A percentile compares a stretch with the other conserved stretches of the same genome.
Evolutionary conservation across 1,284 basidiomycete species (phyloP).

Genomic region (Puccinia hordei): DNA sequence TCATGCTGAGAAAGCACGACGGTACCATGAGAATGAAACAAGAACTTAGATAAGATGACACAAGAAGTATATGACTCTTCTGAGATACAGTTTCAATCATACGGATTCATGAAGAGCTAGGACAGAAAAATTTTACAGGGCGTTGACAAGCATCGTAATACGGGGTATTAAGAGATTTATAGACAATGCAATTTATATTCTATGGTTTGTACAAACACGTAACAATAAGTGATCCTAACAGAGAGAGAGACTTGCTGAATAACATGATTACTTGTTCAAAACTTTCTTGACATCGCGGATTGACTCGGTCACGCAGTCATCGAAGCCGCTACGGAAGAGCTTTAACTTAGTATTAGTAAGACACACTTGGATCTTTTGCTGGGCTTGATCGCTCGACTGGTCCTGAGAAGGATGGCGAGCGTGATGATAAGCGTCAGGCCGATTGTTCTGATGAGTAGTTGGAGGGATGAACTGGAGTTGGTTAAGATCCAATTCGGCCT

Average conservation of each 20-base stretch:
- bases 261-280: constrained; percentile 1
- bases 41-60: no score
- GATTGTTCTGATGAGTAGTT: background rate
- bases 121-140: no score
- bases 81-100: no score
- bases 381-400: background rate
- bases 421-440: background rate
- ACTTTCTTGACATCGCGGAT: constrained; percentile 2
- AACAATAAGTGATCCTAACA: background rate
- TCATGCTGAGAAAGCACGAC: no score
- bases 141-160: no score
- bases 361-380: background rate
- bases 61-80: no score
- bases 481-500: constrained; percentile 24
- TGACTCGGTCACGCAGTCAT: background rate
- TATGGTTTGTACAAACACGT: no score
- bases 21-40: no score
- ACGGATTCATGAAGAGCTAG: no score
- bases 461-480: constrained; percentile 8
- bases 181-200: no score
- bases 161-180: no score
- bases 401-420: background rate
- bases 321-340: background rate
- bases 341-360: background rate
- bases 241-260: background rate